Base-by-base conservation (phyloP, 225 moss, liverwort and hornwort species). In the Bryoerythrophyllum caledonicum region DNA sequence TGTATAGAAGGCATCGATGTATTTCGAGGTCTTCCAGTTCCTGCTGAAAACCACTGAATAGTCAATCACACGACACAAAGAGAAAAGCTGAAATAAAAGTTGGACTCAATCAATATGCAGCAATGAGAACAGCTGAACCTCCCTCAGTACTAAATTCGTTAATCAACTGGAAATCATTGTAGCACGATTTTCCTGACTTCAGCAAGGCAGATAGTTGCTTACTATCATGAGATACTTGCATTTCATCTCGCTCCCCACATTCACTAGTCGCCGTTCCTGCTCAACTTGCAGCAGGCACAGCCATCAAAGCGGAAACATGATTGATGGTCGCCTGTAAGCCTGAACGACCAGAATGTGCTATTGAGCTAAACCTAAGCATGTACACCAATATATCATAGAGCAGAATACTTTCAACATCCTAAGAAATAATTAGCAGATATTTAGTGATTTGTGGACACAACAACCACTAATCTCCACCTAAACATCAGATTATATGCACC, bases 11-110 rank as follows among this genome's bases (percentile, higher is more conserved):
- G 40, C 65, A 62, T 73, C 24, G 67, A 67, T 63, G 71, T 34
- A 71, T 66, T 68, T 63, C 44, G 71, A 43, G 35, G 54, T 26
- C 51, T 63, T 44, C 60, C 63, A 48, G 53, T 72, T 79, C 72
- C 85, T 79, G 72, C 72, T 74, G 68, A 72, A 72, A 68, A 80
- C 80, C 72, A 68, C 51, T 37, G 57, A 12, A 68, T 9, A 62
- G 57, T 76, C 73, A 48, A 63, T 69, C 57, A 72, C 28, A 6
- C 24, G 19, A 60, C 37, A 68, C 5, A 61, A 74, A 26, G 41
- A 27, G 64, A 74, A 37, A 24, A 53, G 62, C 34, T 62, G 62
- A 30, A 7, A 64, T 28, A 69, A 30, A 55, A 49, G 19, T 24
- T 28, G 52, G 28, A 65, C 32, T 63, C 53, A 52, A 58, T 38